Evolutionary conservation across 192 early-diverging fungal genomes (phyloP).

Genomic region (Obelidium mucronatum): DNA sequence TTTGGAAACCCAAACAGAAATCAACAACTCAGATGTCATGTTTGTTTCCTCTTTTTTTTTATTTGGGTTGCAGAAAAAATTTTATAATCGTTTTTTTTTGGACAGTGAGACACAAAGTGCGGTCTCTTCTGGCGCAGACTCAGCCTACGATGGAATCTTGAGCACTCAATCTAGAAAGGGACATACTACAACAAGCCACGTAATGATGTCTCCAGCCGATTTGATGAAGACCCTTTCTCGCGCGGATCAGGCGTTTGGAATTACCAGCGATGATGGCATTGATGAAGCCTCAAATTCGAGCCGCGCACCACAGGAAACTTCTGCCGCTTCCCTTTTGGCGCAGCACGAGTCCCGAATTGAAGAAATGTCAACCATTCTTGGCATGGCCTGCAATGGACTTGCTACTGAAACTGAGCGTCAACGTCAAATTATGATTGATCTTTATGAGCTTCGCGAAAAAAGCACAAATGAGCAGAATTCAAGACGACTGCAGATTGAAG

Average conservation of each 20-base stretch:
- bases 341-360: neutral
- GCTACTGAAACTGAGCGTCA: neutral
- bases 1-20: no score
- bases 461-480: neutral
- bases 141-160: no score
- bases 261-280: neutral
- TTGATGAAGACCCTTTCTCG: slow-evolving; percentile 19
- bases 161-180: no score
- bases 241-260: slow-evolving; percentile 5
- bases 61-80: no score
- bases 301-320: neutral
- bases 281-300: neutral
- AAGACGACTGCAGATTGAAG: neutral
- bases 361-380: neutral
- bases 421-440: neutral
- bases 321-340: neutral
- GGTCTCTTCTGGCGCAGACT: no score
- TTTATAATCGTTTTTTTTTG: no score
- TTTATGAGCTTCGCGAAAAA: neutral
- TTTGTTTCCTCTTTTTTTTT: no score
- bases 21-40: no score
- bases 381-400: neutral
- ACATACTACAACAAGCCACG: neutral
- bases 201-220: slow-evolving; percentile 18
- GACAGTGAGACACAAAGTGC: no score